phyloP scores from a whole-genome alignment of 495 filamentous ascomycete genomes.

The Cudoniella acicularis region DNA sequence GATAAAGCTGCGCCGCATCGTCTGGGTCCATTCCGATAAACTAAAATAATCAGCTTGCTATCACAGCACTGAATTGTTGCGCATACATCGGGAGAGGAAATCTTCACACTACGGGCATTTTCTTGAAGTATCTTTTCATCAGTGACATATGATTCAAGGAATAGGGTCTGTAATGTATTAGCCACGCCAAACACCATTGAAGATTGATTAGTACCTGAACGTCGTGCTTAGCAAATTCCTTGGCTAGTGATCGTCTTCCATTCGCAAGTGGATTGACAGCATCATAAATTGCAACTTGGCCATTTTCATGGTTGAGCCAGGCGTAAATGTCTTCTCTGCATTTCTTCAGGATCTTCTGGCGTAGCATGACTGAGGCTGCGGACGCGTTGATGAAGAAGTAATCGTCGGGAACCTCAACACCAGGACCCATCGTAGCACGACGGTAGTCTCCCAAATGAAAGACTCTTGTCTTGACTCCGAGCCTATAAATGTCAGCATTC shows the following conservation, averaged over 20 bases:
- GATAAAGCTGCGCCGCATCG: conserved; percentile 87
- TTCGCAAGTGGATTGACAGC: conserved; percentile 89
- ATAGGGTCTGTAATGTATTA: conserved; percentile 65
- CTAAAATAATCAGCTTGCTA: conserved; percentile 36
- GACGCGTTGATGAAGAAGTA: conserved; percentile 97
- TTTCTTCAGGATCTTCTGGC: conserved; percentile 96
- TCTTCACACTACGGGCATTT: conserved; percentile 96
- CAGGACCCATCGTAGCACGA: conserved; percentile 80
- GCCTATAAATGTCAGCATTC: conserved; percentile 47
- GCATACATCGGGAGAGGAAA: conserved; percentile 79
- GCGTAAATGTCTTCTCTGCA: conserved; percentile 96
- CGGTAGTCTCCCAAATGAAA: conserved; percentile 98
- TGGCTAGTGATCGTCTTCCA: conserved; percentile 82
- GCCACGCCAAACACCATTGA: neutral
- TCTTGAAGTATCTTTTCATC: conserved; percentile 93
- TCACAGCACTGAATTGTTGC: conserved; percentile 25
- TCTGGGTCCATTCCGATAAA: conserved; percentile 88
- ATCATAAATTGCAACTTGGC: conserved; percentile 98
- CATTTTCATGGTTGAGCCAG: conserved; percentile 94
- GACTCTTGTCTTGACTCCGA: conserved; percentile 95
- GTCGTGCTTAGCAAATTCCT: conserved; percentile 94
- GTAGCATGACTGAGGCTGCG: conserved; percentile 77
- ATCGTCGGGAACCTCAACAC: conserved; percentile 87
- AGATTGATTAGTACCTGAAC: conserved; percentile 61
- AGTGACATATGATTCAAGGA: conserved; percentile 92